Evolutionary conservation across 768 basidiomycete genomes (phyloP), one percentile per base, ranked within the genome.

Genomic region (Serendipita vermifera): DNA sequence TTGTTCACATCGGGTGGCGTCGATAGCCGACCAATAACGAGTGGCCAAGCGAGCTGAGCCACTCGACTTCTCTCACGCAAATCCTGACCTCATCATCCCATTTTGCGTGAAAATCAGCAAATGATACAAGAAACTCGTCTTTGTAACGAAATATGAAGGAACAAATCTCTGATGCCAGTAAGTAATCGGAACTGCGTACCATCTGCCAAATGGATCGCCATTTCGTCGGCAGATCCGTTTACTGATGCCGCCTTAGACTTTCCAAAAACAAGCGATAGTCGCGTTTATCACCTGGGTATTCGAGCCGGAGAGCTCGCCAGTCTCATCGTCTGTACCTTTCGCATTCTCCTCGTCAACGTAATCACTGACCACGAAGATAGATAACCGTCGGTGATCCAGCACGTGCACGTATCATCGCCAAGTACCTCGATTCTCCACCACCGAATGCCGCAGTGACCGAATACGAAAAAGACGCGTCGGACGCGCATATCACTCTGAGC

Each of bases 271-370:
- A 73, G 73, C 46, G 83, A 85, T 65, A 76, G 75, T 51, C 81
- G 83, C 55, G 85, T 87, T 41, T 88, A 88, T 68, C 86, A 88
- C 68, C 77, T 88, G 26, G 87, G 85, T 33, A 68, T 88, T 60
- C 75, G 78, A 41, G 72, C 78, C 36, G 85, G 87, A 36, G 84
- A 90, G 66, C 81, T 90, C 13, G 83, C 87, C 38, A 87, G 87
- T 67, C 78, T 84, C 56, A 83, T 89, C 60, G 83, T 87, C 65
- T n/a, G 59, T 36, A 31, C 29, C 39, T 14, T 22, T 22, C 31
- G 3, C 17, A 3, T 55, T 27, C 43, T 43, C 57, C 3, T 53
- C 40, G 32, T 32, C 39, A 26, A 33, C 4, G 55, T 43, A 55
- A 24, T 55, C 38, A 22, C n/a, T 33, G 40, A 26, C 13, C 17